Evolutionary conservation across 495 filamentous ascomycete genomes (phyloP).

Genomic region (Aspergillus diversus): DNA sequence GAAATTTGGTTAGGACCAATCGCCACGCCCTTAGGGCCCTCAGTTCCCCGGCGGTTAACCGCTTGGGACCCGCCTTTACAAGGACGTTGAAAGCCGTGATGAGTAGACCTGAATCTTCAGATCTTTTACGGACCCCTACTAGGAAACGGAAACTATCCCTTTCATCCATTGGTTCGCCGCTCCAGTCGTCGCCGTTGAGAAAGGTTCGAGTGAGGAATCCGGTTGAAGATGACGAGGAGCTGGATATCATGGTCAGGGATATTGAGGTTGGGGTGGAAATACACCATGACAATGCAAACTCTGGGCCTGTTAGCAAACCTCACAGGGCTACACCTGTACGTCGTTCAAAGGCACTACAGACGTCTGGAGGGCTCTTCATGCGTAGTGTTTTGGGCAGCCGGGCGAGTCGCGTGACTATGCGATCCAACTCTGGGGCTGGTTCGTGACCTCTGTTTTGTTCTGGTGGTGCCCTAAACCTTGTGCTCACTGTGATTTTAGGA

Average conservation of each 20-base stretch:
- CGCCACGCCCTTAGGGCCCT: conserved; percentile 72
- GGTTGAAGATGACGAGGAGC: conserved; percentile 37
- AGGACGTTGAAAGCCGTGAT: conserved; percentile 42
- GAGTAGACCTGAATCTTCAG: conserved; percentile 35
- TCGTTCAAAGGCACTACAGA: conserved; percentile 48
- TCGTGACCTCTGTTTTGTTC: conserved; percentile 18
- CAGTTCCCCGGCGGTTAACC: conserved; percentile 64
- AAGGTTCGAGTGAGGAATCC: conserved; percentile 42
- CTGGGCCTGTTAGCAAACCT: conserved; percentile 26
- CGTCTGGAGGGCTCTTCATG: conserved; percentile 44
- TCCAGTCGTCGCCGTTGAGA: conserved; percentile 59
- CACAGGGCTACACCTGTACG: conserved; percentile 41
- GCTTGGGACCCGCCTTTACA: conserved; percentile 52
- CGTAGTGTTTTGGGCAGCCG: conserved; percentile 43
- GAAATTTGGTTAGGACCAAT: conserved; percentile 52
- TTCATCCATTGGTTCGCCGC: conserved; percentile 53
- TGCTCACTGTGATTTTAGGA: conserved; percentile 41
- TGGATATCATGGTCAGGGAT: conserved; percentile 37
- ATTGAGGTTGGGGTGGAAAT: conserved; percentile 30
- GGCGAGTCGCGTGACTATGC: conserved; percentile 39
- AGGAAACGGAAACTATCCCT: conserved; percentile 51
- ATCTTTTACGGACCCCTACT: conserved; percentile 40
- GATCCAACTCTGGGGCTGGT: conserved; percentile 50
- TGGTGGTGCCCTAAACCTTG: conserved; percentile 22
- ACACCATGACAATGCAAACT: conserved; percentile 21